Base-by-base conservation (phyloP, 495 filamentous ascomycete species). In the Hypoxylon perforatum region DNA sequence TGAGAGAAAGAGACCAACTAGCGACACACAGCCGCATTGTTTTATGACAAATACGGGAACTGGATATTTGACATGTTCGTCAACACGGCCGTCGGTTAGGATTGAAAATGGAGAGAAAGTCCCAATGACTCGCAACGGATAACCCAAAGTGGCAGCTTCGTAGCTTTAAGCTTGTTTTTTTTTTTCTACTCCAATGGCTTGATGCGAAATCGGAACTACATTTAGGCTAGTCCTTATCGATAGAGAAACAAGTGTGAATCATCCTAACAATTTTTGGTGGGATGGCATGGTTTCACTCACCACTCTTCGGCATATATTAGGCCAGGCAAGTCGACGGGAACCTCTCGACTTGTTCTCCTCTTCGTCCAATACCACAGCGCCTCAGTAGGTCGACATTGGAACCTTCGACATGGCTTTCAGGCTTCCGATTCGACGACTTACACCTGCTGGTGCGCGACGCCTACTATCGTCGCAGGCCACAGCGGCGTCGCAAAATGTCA, bases 401-500 rank as follows among this genome's bases (percentile, higher is more conserved):
- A 45, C 28, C 14, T 47, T 42, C 35, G 50, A 46, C 21, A 74
- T 74, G 72, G 65, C 69, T 36, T 48, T 67, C 33, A 62, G 69
- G 59, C 41, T 67, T 36, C 41, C 56, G 33, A 38, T 57, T 23
- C 72, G 69, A 22, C 39, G 52, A 28, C 49, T 65, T n/a, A 17
- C 59, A 11, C 44, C 42, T 8, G 30, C 54, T 49, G 46, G 59
- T 33, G 33, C 55, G n/a, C 61, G 65, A 36, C n/a, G 52, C 9
- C 14, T 67, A 28, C 25, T 3, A 11, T 67, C 72, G 12, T 72
- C 65, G 19, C 63, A 67, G 28, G 49, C 64, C 10, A 46, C 63
- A 21, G 49, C 70, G 7, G 17, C 69, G 9, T 72, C 71, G 33
- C 59, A 61, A 51, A 52, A 69, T 48, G 38, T 54, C 30, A 54